These are phyloP conservation scores for Pestalotiopsis fici DNA, from an alignment of 2,329 filamentous ascomycete genomes.

Conservation along the genomic window DNA sequence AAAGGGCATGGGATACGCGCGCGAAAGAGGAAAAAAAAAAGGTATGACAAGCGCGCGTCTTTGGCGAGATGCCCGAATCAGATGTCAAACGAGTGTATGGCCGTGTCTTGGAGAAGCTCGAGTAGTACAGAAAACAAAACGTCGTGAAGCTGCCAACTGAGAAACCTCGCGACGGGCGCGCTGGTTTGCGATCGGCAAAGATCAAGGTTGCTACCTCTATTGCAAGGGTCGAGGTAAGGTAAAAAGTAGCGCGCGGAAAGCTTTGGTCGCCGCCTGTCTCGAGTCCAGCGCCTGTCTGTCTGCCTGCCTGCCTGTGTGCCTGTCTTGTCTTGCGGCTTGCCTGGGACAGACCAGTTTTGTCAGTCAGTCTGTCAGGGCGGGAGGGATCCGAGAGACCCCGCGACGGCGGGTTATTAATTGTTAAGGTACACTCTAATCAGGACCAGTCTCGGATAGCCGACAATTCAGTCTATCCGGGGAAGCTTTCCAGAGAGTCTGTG, in stretches of 20 bases:
- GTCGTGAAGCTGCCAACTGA: background rate
- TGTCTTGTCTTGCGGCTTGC: background rate
- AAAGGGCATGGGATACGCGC: conserved; percentile 4
- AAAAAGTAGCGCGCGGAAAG: conserved; percentile 5
- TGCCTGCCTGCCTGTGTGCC: background rate
- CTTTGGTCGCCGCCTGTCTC: background rate
- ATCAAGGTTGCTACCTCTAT: conserved; percentile 7
- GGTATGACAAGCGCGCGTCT: conserved; percentile 11
- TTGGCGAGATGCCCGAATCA: background rate
- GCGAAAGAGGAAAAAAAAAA: background rate
- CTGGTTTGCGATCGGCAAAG: conserved; percentile 6
- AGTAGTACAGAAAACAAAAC: conserved; percentile 7
- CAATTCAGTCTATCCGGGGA: background rate
- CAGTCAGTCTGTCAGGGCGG: conserved; percentile 2
- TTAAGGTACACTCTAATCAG: conserved; percentile 3
- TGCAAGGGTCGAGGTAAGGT: conserved; percentile 6
- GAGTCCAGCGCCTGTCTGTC: background rate
- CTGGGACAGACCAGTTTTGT: background rate
- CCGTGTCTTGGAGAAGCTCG: conserved; percentile 1
- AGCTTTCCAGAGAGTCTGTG: background rate
- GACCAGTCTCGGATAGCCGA: conserved; percentile 4
- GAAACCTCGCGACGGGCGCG: conserved; percentile 1
- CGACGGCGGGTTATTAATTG: conserved; percentile 1
- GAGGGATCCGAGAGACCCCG: conserved; percentile 3
- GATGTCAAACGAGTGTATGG: conserved; percentile 8